A percentile compares a stretch with the other conserved stretches of the same genome.
Conservation (phyloP, 495 filamentous ascomycete species). For the Neurospora pannonica region DNA sequence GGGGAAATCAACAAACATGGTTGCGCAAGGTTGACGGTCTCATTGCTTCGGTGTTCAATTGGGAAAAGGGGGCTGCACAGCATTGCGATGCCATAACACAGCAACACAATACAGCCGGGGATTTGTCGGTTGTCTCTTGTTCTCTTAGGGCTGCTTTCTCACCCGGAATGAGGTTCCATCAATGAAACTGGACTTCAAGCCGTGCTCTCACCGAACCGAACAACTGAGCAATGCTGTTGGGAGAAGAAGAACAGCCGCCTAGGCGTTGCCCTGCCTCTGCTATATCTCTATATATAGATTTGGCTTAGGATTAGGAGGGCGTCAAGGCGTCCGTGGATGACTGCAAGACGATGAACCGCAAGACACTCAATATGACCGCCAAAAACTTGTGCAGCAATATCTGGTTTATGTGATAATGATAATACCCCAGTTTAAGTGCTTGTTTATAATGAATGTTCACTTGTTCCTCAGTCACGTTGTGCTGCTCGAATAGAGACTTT, state of each 20-base stretch:
- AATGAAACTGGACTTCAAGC: conserved; percentile 30
- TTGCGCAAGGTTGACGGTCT: conserved; percentile 28
- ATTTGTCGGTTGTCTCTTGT: conserved; percentile 25
- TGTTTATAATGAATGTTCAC: neutral
- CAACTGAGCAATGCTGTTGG: neutral
- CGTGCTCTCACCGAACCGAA: conserved; percentile 9
- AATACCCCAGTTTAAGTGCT: neutral
- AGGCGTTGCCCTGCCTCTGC: neutral
- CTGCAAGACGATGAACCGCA: neutral
- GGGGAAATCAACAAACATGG: conserved; percentile 14
- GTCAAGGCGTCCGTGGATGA: neutral
- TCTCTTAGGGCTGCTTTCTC: conserved; percentile 40
- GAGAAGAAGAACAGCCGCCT: neutral
- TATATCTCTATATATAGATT: neutral
- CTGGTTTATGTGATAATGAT: neutral
- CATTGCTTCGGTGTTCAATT: conserved; percentile 44
- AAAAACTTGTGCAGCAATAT: neutral
- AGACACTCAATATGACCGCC: neutral
- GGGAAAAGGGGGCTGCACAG: conserved; percentile 33
- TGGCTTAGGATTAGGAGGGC: neutral
- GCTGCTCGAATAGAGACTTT: neutral
- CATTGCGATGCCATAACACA: conserved; percentile 26
- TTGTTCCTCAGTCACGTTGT: neutral
- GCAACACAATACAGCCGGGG: conserved; percentile 27
- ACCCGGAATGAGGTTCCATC: conserved; percentile 28